Conservation (phyloP, 805 yeast species). For the Candida arabinofermentans region DNA sequence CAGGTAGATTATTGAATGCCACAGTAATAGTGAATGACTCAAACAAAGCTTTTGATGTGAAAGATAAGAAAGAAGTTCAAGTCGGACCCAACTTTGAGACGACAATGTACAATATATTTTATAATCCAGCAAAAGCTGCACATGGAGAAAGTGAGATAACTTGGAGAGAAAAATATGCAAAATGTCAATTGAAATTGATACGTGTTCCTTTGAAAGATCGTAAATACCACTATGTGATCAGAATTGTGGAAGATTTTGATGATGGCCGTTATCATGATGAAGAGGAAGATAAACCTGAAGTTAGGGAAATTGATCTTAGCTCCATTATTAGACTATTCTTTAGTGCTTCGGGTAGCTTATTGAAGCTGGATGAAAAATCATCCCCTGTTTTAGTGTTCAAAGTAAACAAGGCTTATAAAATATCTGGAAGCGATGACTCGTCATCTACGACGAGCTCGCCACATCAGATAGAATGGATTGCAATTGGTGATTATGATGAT, state of each 20-base stretch:
- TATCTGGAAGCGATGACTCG: slow-evolving; percentile 3
- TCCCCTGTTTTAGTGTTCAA: slow-evolving; percentile 69
- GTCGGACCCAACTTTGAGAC: slow-evolving; percentile 62
- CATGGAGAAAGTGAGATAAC: slow-evolving; percentile 38
- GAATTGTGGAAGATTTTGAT: slow-evolving; percentile 53
- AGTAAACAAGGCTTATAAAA: slow-evolving; percentile 23
- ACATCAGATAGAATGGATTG: slow-evolving; percentile 43
- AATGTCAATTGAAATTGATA: slow-evolving; percentile 42
- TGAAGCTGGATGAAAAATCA: slow-evolving; percentile 56
- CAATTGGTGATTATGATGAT: slow-evolving; percentile 42
- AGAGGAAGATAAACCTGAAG: slow-evolving; percentile 39
- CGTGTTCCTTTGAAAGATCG: slow-evolving; percentile 20
- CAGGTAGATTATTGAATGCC: slow-evolving; percentile 64
- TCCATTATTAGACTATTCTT: slow-evolving; percentile 54
- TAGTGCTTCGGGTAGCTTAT: slow-evolving; percentile 63
- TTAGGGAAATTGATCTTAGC: slow-evolving; percentile 34
- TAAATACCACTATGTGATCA: slow-evolving; percentile 40
- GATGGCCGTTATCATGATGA: slow-evolving; percentile 72
- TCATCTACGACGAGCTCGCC: neutral
- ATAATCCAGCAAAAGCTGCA: slow-evolving; percentile 41
- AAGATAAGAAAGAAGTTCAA: slow-evolving; percentile 16
- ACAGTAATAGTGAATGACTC: slow-evolving; percentile 41
- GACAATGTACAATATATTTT: slow-evolving; percentile 59
- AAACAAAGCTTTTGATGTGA: slow-evolving; percentile 26
- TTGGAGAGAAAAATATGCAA: slow-evolving; percentile 73